Base-by-base conservation (phyloP, 345 rosid genomes). In the Brassica cretica region DNA sequence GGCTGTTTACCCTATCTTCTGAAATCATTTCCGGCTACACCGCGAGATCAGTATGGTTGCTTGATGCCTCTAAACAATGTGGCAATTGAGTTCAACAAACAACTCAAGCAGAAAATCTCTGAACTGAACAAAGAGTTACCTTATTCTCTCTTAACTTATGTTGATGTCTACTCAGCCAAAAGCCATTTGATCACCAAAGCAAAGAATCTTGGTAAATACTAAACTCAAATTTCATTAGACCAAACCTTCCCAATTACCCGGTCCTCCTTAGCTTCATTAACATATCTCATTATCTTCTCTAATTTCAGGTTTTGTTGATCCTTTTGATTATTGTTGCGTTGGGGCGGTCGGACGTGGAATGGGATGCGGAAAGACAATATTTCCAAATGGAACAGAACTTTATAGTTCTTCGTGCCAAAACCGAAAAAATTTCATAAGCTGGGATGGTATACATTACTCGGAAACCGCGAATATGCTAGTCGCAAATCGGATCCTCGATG, bases 401-500 rank as follows among this genome's bases (percentile, higher is more conserved):
- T 90, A 86, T 71, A 91, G 91, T 9, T 75, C 84, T 66, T 87
- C 96, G 0, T 91, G 97, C 72, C 27, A 76, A 53, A 68, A 84
- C 71, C 95, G 90, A 25, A 82, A 79, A 12, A 79, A 7, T 70
- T 89, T 85, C 78, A 76, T 91, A 19, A 91, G 91, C 79, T 93
- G 98, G 92, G 97, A 93, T 81, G 97, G 92, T 1, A 84, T 89
- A 72, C 95, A 89, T 82, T 91, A 86, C 80, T 64, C 90, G 0
- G 78, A 88, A 75, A 90, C 93, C 1, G 90, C 91, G 2, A 90
- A 91, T 68, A 46, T 62, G 70, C 84, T 86, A 82, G 69, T 91
- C 12, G 86, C 87, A 9, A 75, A 69, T 3, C 82, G 37, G 5
- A 88, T 91, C 63, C 80, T 91, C 29, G 65, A 76, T 4, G 89